Conservation (phyloP, 345 rosid species). For the Streptanthus diversifolius region DNA sequence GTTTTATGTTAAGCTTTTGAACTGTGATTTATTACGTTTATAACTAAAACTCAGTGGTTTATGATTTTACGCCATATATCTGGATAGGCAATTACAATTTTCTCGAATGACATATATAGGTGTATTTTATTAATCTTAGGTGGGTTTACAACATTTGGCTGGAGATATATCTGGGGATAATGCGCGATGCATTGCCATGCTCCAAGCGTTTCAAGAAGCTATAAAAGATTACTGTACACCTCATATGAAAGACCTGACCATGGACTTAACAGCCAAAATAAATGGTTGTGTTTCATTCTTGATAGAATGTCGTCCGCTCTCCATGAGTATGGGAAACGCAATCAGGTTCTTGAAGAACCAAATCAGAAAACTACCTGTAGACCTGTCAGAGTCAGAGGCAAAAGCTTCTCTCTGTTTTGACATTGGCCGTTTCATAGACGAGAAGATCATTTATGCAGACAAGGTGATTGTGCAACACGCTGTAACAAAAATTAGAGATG, state of each 20-base stretch:
- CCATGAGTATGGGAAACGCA: conserved; percentile 92
- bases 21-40: not conserved
- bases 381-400: conserved; percentile 60
- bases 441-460: conserved; percentile 63
- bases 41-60: not conserved
- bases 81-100: not conserved
- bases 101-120: not conserved
- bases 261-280: conserved; percentile 64
- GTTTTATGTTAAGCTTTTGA: not conserved
- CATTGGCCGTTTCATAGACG: conserved; percentile 61
- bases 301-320: conserved; percentile 71
- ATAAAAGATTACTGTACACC: conserved; percentile 65
- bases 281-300: conserved; percentile 65
- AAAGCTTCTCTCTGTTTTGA: conserved; percentile 51
- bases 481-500: conserved; percentile 64
- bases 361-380: conserved; percentile 54
- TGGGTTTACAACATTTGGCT: conserved; percentile 65
- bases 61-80: not conserved
- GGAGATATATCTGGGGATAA: conserved; percentile 69
- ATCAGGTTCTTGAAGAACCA: conserved; percentile 69
- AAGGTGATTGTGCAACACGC: conserved; percentile 69
- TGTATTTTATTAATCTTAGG: conserved; percentile 36
- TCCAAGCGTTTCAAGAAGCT: conserved; percentile 69
- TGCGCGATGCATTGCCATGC: conserved; percentile 84
- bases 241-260: conserved; percentile 47